phyloP scores from a whole-genome alignment of 1,139 yeast genomes.

The Sugiyamaella paludigena region DNA sequence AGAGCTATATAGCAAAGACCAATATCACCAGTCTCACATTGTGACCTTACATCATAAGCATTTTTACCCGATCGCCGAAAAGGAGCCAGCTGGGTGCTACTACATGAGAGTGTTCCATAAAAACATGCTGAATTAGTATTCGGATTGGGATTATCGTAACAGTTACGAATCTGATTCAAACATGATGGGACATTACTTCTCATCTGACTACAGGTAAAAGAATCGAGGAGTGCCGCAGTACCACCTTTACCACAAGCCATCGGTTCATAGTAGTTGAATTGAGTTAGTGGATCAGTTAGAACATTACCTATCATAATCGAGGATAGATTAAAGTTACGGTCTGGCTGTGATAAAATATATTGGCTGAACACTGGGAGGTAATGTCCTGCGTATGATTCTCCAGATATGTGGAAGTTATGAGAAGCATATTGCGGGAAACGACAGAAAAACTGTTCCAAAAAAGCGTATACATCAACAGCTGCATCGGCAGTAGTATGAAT shows the following conservation, averaged over 20 bases:
- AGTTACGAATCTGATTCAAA: slow-evolving; percentile 68
- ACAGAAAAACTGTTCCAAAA: slow-evolving; percentile 83
- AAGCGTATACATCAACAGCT: slow-evolving; percentile 89
- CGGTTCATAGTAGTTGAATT: slow-evolving; percentile 85
- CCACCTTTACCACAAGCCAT: slow-evolving; percentile 98
- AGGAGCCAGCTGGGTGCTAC: slow-evolving; percentile 82
- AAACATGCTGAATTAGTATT: slow-evolving; percentile 64
- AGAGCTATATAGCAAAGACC: slow-evolving; percentile 70
- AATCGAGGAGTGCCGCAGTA: slow-evolving; percentile 69
- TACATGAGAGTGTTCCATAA: slow-evolving; percentile 89
- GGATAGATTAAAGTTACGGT: slow-evolving; percentile 76
- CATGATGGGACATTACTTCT: slow-evolving; percentile 72
- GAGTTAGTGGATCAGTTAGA: slow-evolving; percentile 87
- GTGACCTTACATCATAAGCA: slow-evolving; percentile 85
- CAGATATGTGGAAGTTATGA: slow-evolving; percentile 88
- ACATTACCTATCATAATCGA: slow-evolving; percentile 96
- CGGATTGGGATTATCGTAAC: slow-evolving; percentile 68
- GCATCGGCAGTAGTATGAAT: slow-evolving; percentile 58
- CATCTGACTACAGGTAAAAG: slow-evolving; percentile 80
- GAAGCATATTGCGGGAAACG: slow-evolving; percentile 81
- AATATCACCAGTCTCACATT: slow-evolving; percentile 64
- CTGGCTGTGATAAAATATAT: slow-evolving; percentile 75
- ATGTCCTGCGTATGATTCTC: slow-evolving; percentile 99
- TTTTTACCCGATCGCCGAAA: slow-evolving; percentile 87
- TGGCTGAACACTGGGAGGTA: slow-evolving; percentile 91